Evolutionary conservation across 140 eudicot species (phyloP), one percentile per base, ranked within the genome.

Genomic region (Oenanthe javanica): DNA sequence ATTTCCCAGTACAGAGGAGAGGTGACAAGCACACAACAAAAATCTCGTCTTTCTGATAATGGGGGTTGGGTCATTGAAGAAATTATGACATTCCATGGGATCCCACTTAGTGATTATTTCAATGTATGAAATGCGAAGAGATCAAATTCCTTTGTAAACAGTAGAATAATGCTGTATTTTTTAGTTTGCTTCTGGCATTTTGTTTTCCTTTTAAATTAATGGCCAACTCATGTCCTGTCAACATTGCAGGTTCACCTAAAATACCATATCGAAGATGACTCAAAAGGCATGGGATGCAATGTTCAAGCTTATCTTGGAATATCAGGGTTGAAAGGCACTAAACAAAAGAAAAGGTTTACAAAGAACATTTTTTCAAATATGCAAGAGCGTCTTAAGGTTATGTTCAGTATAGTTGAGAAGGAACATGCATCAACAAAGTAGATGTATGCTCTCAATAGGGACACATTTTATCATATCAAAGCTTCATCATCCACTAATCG

Each of bases 11-110:
- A 90, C 61, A 85, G 92, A 89, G 99, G 97, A 79, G 97, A 94
- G 75, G 99, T 92, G 66, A 94, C 97, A 18, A 92, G 93, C 83
- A 87, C 95, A 47, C 99, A 94, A 75, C 99, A 92, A 83, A 92
- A 86, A 77, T 90, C 96, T 40, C 88, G 90, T 51, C 94, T 94
- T 61, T 75, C 89, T 16, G 90, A 90, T 63, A 90, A 81, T 89
- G 87, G 81, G 47, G 97, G 95, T 57, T 94, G 97, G 99, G 93
- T 92, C 43, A 86, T 94, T 70, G 99, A 94, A 84, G 99, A 94
- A 82, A 91, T 94, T 81, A 89, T 91, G 84, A 94, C 99, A 12
- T 96, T 94, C 74, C 99, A 94, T 72, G 99, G 97, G 85, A 87
- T 95, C 80, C 99, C 99, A 19, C 89, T 95, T 38, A 92, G 99